Evolutionary conservation across 768 basidiomycete genomes (phyloP), one percentile per base, ranked within the genome.

Genomic region (Termitomyces sp.): DNA sequence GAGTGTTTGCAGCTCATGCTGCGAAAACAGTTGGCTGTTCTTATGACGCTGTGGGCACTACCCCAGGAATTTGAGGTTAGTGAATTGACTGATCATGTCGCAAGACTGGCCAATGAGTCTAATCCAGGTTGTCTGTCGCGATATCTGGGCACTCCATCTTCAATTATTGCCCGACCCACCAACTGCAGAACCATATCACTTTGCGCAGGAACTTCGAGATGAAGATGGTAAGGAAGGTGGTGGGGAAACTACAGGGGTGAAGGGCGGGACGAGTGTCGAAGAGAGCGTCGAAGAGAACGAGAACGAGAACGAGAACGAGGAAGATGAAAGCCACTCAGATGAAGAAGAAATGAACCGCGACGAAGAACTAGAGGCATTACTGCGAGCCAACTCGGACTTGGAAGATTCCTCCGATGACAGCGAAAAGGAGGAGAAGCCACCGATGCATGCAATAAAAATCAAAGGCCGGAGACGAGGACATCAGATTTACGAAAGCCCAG

Each of bases 1-100:
- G 88, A 95, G 62, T 91, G 89, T 65, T 76, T 92, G 36, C 95
- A 97, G 70, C 73, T 93, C 0, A 74, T 97, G 54, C 75, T 96
- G 12, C 80, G 94, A 33, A 82, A 86, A 64, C 94, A 97, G 70
- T 74, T 94, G 13, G 75, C 73, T 6, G 79, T 80, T n/a, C 70
- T 94, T 57, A 79, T 68, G 4, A 65, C 67, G 13, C 63, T 84
- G 10, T 94, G 93, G 93, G 69, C 75, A n/a, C 76, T 95, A 22
- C 92, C 92, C 7, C 67, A 76, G 0, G 89, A 92, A 67, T 91
- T 93, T 59, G 92, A 93, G 81, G 93, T 90, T 57, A 18, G 51
- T 55, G 64, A 43, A 39, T 45, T 53, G n/a, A n/a, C n/a, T n/a
- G 36, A 7, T 39, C n/a, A 37, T 57, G 44, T 43, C 57, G 30